A percentile compares a stretch with the other conserved stretches of the same genome.
Conservation (phyloP, 2,329 filamentous ascomycete genomes). For the Chrysosphaeria jannelii region DNA sequence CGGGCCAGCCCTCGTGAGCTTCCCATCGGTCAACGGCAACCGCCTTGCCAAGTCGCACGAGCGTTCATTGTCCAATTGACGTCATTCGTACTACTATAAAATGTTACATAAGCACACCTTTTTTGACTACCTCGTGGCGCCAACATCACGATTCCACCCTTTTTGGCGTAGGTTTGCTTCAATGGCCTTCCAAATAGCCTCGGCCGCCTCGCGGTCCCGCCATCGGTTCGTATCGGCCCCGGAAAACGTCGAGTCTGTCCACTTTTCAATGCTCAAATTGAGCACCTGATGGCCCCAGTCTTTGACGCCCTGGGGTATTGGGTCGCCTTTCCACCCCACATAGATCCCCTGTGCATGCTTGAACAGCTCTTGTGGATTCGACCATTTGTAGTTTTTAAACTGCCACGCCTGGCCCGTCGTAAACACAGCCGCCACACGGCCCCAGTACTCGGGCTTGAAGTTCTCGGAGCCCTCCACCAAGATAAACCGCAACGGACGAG, state of each 20-base stretch:
- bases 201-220: constrained; percentile 77
- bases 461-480: constrained; percentile 77
- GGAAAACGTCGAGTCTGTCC: constrained; percentile 21
- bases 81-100: too few species aligned
- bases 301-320: constrained; percentile 44
- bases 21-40: too few species aligned
- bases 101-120: too few species aligned
- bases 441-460: constrained; percentile 97
- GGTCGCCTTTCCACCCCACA: constrained; percentile 72
- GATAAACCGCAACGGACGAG: constrained; percentile 65
- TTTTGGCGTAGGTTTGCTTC: constrained; percentile 65
- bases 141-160: too few species aligned
- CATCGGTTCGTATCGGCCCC: constrained; percentile 28
- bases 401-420: constrained; percentile 96
- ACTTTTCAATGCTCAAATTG: constrained; percentile 58
- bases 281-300: constrained; percentile 68
- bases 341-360: constrained; percentile 64
- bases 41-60: too few species aligned
- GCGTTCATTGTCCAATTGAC: too few species aligned
- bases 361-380: constrained; percentile 65
- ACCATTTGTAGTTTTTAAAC: constrained; percentile 97
- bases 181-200: constrained; percentile 70
- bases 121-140: too few species aligned
- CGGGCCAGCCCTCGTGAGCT: too few species aligned
- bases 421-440: constrained; percentile 79